Base-by-base conservation (phyloP, 1,284 basidiomycete species). In the Ganoderma leucocontextum region DNA sequence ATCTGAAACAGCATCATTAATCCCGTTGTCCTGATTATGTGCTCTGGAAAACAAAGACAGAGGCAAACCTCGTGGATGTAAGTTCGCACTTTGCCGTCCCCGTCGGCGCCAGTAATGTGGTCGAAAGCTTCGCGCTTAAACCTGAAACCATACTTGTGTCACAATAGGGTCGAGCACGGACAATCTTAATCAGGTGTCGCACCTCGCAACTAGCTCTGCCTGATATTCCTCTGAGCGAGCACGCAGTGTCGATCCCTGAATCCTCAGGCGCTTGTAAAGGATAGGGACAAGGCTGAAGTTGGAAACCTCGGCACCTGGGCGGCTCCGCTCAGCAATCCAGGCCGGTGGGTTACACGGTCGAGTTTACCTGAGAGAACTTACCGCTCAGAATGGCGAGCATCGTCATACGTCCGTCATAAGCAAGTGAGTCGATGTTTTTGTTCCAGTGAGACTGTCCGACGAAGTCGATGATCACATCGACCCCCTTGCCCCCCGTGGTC, bases 221-320 rank as follows among this genome's bases (percentile, higher is more conserved):
- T 98, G 96, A 80, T 98, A 98, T 70, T 88, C 85, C 38, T 86
- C 77, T n/a, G 88, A 87, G 61, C 95, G 89, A 29, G 92, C 91
- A 47, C 96, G 90, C 52, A 98, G 83, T 0, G 95, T 98, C 15
- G 94, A 94, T 29, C 96, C 97, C 80, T 96, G 91, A 65, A 99
- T 91, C 13, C 91, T 89, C 66, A 99, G 86, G 9, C 97, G 91
- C 83, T 98, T 99, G 82, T 85, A 91, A 64, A 97, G 81, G 65
- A 98, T 85, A 10, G 89, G 90, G 2, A 77, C 80, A 38, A 98
- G 81, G 78, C 93, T 87, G 66, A 90, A 81, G n/a, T 85, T 85
- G 38, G 88, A 80, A 38, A 95, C 87, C 58, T 86, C 84, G 29
- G 85, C 79, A 33, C 96, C 97, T 88, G 79, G 38, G 38, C 38